Conservation (phyloP, 2,329 filamentous ascomycete species). For the Xylariales sp. region DNA sequence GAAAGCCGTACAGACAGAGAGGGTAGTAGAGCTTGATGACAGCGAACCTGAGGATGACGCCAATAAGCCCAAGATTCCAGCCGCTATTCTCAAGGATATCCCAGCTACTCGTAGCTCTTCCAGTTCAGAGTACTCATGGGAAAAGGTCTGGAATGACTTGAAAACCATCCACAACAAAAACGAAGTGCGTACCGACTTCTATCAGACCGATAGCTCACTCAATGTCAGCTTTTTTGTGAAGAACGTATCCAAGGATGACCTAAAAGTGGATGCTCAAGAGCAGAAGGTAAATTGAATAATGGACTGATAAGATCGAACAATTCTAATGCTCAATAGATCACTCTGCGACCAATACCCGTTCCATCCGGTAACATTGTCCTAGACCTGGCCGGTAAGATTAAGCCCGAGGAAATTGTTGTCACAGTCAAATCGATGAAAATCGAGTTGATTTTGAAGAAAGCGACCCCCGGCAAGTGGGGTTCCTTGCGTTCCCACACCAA, state of each 20-base stretch:
- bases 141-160: conserved; percentile 16
- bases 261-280: conserved; percentile 30
- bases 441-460: conserved; percentile 70
- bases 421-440: conserved; percentile 73
- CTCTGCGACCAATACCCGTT: conserved; percentile 13
- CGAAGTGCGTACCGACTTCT: conserved; percentile 34
- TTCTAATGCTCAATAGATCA: background rate
- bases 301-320: background rate
- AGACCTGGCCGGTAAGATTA: conserved; percentile 62
- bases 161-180: conserved; percentile 16
- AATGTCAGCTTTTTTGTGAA: conserved; percentile 36
- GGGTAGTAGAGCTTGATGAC: background rate
- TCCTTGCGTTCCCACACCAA: conserved; percentile 42
- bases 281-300: conserved; percentile 11
- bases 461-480: conserved; percentile 64
- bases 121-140: conserved; percentile 9
- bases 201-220: conserved; percentile 32
- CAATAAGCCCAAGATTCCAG: background rate
- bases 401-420: conserved; percentile 54
- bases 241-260: conserved; percentile 33
- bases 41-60: conserved; percentile 5
- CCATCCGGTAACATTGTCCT: conserved; percentile 49
- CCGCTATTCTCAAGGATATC: conserved; percentile 1
- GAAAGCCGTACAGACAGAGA: conserved; percentile 10
- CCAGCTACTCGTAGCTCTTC: background rate